These are phyloP conservation scores for Albizia julibrissin DNA, from an alignment of 306 rosid genomes.

Conservation along the genomic window DNA sequence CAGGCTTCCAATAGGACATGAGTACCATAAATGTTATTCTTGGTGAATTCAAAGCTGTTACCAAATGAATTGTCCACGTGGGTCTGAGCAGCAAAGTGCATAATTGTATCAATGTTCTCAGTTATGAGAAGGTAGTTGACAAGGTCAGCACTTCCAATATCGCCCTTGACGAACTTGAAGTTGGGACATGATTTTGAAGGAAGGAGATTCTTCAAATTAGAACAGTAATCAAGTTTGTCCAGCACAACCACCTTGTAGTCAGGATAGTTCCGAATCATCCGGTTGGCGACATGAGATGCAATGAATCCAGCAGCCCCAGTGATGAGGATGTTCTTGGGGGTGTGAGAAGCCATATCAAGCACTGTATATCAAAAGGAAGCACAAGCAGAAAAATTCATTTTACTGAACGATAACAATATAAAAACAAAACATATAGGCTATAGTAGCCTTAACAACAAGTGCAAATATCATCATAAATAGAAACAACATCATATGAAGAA, in stretches of 20 bases:
- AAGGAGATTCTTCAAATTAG: slow-evolving; percentile 58
- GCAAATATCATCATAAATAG: not conserved
- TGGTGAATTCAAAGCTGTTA: slow-evolving; percentile 68
- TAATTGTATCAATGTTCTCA: slow-evolving; percentile 62
- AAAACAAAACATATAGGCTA: not conserved
- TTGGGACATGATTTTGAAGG: slow-evolving; percentile 61
- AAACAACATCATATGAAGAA: not conserved
- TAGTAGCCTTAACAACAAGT: not conserved
- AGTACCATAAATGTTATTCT: slow-evolving; percentile 65
- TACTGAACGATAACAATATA: not conserved
- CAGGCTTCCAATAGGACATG: slow-evolving; percentile 66
- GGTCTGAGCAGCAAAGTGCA: slow-evolving; percentile 75
- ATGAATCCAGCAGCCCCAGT: slow-evolving; percentile 71
- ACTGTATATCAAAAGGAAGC: slow-evolving; percentile 1
- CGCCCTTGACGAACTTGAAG: slow-evolving; percentile 67
- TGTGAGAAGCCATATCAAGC: slow-evolving; percentile 46
- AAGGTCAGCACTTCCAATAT: slow-evolving; percentile 66
- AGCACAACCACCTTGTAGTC: slow-evolving; percentile 65
- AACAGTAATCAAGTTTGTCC: slow-evolving; percentile 70
- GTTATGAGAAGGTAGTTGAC: slow-evolving; percentile 62
- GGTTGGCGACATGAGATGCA: slow-evolving; percentile 67
- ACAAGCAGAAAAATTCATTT: slow-evolving; percentile 3
- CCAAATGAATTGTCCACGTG: slow-evolving; percentile 71
- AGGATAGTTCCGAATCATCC: slow-evolving; percentile 54
- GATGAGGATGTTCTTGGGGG: slow-evolving; percentile 66